Conservation (phyloP, 257 asterid genomes). For the Cynanchum wilfordii region DNA sequence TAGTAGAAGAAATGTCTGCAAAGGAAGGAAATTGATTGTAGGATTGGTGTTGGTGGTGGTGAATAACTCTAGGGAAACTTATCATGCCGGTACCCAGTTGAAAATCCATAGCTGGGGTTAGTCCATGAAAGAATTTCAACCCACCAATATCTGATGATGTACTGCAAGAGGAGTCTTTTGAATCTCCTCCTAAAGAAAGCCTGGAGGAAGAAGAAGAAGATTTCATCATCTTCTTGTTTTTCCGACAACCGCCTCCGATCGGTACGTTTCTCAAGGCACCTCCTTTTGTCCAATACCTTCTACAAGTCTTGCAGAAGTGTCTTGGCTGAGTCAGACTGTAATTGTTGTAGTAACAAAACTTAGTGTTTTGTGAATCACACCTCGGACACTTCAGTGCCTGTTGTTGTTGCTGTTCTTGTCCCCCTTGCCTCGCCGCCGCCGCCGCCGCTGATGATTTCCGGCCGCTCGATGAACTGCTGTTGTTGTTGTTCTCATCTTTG, state of each 20-base stretch:
- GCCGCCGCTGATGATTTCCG: conserved; percentile 34
- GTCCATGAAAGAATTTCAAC: conserved; percentile 55
- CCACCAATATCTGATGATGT: conserved; percentile 51
- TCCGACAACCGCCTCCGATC: conserved; percentile 89
- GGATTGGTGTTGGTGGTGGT: conserved; percentile 23
- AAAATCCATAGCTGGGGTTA: conserved; percentile 82
- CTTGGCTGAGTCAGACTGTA: conserved; percentile 88
- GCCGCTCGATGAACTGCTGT: conserved; percentile 22
- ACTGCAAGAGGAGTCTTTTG: conserved; percentile 21
- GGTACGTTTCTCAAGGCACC: conserved; percentile 91
- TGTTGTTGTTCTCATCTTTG: conserved; percentile 31
- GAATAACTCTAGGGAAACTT: conserved; percentile 23
- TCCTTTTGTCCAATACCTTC: conserved; percentile 92
- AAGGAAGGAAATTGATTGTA: conserved; percentile 37
- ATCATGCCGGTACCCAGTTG: conserved; percentile 46
- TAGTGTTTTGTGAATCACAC: conserved; percentile 86
- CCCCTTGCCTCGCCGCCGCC: conserved; percentile 8
- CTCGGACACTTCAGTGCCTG: conserved; percentile 68
- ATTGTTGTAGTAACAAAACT: conserved; percentile 92
- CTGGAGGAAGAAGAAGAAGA: conserved; percentile 29
- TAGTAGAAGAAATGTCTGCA: conserved; percentile 27
- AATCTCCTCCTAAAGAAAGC: conserved; percentile 34
- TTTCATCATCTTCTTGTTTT: conserved; percentile 57
- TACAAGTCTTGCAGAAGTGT: conserved; percentile 91
- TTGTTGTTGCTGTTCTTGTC: conserved; percentile 31